Evolutionary conservation across 345 rosid genomes (phyloP).

Genomic region (Microthlaspi erraticum): DNA sequence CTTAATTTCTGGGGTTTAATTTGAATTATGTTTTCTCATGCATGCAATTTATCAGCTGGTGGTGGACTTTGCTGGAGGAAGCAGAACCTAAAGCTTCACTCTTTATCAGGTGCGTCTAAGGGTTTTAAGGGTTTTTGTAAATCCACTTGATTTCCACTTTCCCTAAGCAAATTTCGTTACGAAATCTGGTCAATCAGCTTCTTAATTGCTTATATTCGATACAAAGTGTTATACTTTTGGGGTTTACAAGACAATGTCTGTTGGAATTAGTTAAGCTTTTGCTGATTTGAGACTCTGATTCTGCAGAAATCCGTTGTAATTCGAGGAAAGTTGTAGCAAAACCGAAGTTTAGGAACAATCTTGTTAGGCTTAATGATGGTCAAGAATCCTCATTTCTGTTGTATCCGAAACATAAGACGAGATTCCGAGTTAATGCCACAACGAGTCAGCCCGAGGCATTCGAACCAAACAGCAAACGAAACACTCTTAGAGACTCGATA

Average conservation of each 20-base stretch:
- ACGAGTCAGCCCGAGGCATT: constrained; percentile 61
- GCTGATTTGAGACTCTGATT: background rate
- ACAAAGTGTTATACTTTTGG: background rate
- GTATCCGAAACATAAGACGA: constrained; percentile 37
- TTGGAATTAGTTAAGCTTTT: background rate
- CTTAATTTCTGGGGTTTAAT: constrained; percentile 18
- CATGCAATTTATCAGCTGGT: constrained; percentile 41
- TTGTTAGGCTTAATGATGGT: constrained; percentile 38
- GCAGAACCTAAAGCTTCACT: constrained; percentile 38
- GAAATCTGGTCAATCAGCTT: background rate
- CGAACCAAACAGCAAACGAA: constrained; percentile 46
- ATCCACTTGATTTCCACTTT: background rate
- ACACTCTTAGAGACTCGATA: constrained; percentile 51
- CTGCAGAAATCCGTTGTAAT: constrained; percentile 46
- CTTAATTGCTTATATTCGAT: constrained; percentile 13
- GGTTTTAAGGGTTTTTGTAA: background rate
- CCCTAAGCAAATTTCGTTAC: constrained; percentile 8
- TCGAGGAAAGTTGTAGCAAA: constrained; percentile 43
- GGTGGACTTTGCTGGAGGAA: constrained; percentile 40
- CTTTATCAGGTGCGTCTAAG: constrained; percentile 39
- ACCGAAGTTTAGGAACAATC: constrained; percentile 43
- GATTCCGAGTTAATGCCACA: constrained; percentile 58
- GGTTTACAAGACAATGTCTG: background rate
- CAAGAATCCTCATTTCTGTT: constrained; percentile 25
- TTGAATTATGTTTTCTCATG: constrained; percentile 32